A percentile compares a stretch with the other conserved stretches of the same genome.
Evolutionary conservation across 768 basidiomycete species (phyloP).

Genomic region (Suillus cothurnatus): DNA sequence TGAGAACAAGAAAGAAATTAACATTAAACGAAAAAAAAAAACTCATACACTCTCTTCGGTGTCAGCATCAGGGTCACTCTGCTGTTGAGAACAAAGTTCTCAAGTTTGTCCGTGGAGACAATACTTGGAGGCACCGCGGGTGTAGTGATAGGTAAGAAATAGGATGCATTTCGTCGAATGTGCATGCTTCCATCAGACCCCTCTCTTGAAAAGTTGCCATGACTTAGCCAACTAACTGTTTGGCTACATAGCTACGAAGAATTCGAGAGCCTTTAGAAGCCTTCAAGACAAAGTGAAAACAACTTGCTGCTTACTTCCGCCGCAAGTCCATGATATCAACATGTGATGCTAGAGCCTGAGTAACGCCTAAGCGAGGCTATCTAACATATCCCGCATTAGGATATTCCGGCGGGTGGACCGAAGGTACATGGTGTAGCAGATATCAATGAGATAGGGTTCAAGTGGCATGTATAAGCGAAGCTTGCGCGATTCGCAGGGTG

Average conservation of each 20-base stretch:
- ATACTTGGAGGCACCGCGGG: background rate
- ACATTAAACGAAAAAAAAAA: background rate
- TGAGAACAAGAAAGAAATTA: background rate
- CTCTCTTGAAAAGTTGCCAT: background rate
- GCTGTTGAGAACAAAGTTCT: background rate
- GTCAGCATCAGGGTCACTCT: background rate
- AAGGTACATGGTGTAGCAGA: background rate
- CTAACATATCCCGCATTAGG: background rate
- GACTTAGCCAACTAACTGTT: background rate
- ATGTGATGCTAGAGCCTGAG: background rate
- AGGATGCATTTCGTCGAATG: background rate
- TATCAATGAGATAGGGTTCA: background rate
- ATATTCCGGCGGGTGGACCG: background rate
- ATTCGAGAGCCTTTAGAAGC: background rate
- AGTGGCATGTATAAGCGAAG: background rate
- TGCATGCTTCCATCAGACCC: background rate
- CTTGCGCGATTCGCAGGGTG: background rate
- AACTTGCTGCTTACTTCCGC: background rate
- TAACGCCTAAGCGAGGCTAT: background rate
- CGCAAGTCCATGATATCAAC: background rate
- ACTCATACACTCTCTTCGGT: background rate
- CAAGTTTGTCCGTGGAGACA: background rate
- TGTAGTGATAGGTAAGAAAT: background rate
- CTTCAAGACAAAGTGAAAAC: background rate
- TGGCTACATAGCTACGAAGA: background rate